Base-by-base conservation (phyloP, 2,329 filamentous ascomycete species). In the Cercospora sp. region DNA sequence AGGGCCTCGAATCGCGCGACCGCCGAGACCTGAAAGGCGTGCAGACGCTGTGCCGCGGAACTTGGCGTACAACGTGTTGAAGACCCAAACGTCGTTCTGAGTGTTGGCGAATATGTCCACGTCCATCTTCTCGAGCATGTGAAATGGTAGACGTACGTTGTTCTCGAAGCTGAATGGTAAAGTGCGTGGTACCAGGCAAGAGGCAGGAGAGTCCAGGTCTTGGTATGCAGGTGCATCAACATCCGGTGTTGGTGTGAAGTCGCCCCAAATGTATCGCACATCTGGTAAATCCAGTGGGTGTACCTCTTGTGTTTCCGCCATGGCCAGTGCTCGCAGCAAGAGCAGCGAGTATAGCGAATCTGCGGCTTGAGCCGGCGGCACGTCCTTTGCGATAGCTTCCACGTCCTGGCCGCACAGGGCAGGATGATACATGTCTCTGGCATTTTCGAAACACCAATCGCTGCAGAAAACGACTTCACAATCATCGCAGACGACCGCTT, bases 11-110 rank as follows among this genome's bases (percentile, higher is more conserved):
- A 94, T 91, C 0, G 85, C 86, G 4, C 81, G 78, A 60, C 83
- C 76, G 13, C 74, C 76, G 3, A 73, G 67, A 5, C 78, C 78
- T 69, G 87, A 93, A 72, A 95, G 90, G 45, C 92, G 87, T 4
- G 94, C 94, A 2, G 93, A 96, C 0, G 95, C 95, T 0, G 94
- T 97, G 63, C 93, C 95, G 26, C 95, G 88, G 79, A 97, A 96
- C 78, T 98, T 98, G 72, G 91, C 89, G 78, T 94, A 96, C 5
- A 97, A 85, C 0, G 93, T 97, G 80, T 98, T 97, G 76, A 96
- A 86, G 16, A 97, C 86, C 92, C 92, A 95, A 6, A 91, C 80
- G 73, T 94, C 91, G 77, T 91, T 89, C 26, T 71, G 67, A 82
- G 77, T 72, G 66, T 77, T 79, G 28, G 80, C 83, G 77, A 90